Evolutionary conservation across 768 basidiomycete species (phyloP), one percentile per base, ranked within the genome.

Genomic region (Amanita fuliginea): DNA sequence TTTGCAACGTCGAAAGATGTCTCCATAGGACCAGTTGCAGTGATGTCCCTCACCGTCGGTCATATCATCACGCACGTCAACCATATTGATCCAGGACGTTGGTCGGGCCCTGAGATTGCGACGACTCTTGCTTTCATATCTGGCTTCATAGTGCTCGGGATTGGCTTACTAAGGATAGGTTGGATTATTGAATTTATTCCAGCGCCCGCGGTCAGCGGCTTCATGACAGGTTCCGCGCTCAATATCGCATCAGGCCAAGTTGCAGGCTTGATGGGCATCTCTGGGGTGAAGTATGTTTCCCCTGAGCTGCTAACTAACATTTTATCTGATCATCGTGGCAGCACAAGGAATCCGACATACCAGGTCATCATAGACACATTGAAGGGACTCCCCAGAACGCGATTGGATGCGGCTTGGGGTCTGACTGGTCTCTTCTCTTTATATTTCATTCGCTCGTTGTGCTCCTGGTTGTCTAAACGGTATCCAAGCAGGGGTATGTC

Each of bases 1-100:
- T 97, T 98, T 60, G 95, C 93, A 19, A 98, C 96, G 0, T 90
- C 90, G 24, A 97, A 97, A 65, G 96, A 99, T 71, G 89, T 99
- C 36, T 94, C 92, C n/a, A 98, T 99, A 56, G 96, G 96, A 44
- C 96, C 96, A 2, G 95, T 98, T 56, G 95, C 96, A 6, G 95
- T 99, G 62, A 96, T 99, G 93, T 94, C 91, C 2, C 75, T 96
- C 45, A 86, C 87, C 16, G 79, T 82, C 14, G 76, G 89, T 6
- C 80, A 89, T 62, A 81, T 97, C 55, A 87, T 97, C 60, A 68
- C 73, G 11, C 64, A 75, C 32, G 78, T 96, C 46, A 59, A 83
- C 39, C 57, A 68, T 0, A 57, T 62, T 8, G 67, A 80, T 56
- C 82, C 78, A 1, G 67, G 65, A n/a, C 59, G 70, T 56, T 95